Evolutionary conservation across 2,329 filamentous ascomycete species (phyloP), one percentile per base, ranked within the genome.

Genomic region (Xylaria multiplex): DNA sequence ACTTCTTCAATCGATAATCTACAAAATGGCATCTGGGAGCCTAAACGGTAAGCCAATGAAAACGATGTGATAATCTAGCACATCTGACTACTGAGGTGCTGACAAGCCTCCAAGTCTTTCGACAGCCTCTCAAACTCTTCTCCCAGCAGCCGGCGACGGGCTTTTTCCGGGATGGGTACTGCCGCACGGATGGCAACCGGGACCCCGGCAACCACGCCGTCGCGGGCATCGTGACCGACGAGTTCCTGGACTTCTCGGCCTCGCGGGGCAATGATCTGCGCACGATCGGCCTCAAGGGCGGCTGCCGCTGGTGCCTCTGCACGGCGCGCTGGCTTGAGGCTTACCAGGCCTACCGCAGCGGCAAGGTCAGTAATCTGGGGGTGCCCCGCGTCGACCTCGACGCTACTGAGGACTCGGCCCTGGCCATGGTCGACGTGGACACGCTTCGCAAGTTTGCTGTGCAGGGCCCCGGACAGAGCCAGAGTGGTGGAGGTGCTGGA

Each of bases 221-320:
- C 27, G 87, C 87, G 1, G 84, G 81, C 58, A 81, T 86, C 32
- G 79, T 90, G 1, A 87, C 85, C 8, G 81, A 87, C 65, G 84
- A 86, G 70, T 90, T 90, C 75, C 84, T 90, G 40, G 85, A 89
- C 73, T 90, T 86, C 79, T 83, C 82, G 37, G 86, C 87, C 19
- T 79, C 81, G 4, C 81, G 82, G 43, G 88, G 87, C 45, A 90
- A 90, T 72, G 85, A 90, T 71, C 79, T 90, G 40, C 81, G 86
- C 27, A 71, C 76, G 19, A 37, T 82, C 22, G 87, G 87, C 2
- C 80, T 90, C 61, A 85, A 80, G 22, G 83, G 79, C 13, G 87
- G 87, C 7, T 88, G 86, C 72, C 86, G 85, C 74, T 90, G 88
- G 86, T 90, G 88, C 75, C 77, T 90, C 5, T 90, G 88, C 72